Evolutionary conservation across 805 yeast genomes (phyloP).

Genomic region (Cyberlindnera amylophila): DNA sequence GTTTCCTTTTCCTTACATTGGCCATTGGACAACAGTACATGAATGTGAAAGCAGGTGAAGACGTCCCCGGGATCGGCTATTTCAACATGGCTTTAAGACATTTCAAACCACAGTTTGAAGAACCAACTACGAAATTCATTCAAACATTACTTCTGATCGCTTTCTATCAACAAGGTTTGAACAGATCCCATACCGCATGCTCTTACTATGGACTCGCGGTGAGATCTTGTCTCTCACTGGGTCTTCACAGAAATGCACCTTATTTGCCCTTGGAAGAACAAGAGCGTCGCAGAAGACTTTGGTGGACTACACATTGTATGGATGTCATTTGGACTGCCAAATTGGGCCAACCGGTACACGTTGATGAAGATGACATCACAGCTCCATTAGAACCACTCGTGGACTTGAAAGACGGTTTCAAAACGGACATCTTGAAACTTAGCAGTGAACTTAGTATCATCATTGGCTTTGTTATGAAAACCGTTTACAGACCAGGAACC

Average conservation of each 20-base stretch:
- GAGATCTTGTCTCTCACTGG: slow-evolving; percentile 30
- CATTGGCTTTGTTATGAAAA: slow-evolving; percentile 30
- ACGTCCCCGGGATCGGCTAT: slow-evolving; percentile 26
- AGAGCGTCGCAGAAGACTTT: slow-evolving; percentile 33
- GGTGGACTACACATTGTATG: slow-evolving; percentile 39
- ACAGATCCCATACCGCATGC: slow-evolving; percentile 34
- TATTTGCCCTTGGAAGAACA: slow-evolving; percentile 22
- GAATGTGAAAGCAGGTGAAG: slow-evolving; percentile 12
- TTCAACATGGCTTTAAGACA: slow-evolving; percentile 31
- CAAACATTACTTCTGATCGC: slow-evolving; percentile 34
- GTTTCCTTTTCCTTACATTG: slow-evolving; percentile 22
- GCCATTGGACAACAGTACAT: slow-evolving; percentile 29
- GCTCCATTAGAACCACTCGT: slow-evolving; percentile 24
- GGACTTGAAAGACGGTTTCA: slow-evolving; percentile 30
- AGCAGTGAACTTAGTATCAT: slow-evolving; percentile 25
- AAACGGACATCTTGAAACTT: slow-evolving; percentile 26
- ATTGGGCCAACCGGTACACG: slow-evolving; percentile 34
- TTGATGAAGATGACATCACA: slow-evolving; percentile 31
- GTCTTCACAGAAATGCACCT: slow-evolving; percentile 29
- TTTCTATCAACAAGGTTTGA: slow-evolving; percentile 34
- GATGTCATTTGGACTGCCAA: slow-evolving; percentile 37
- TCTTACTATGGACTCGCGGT: slow-evolving; percentile 34
- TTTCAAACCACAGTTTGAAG: slow-evolving; percentile 31
- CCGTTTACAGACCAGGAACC: slow-evolving; percentile 30
- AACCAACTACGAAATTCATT: slow-evolving; percentile 30